A percentile compares a stretch with the other conserved stretches of the same genome.
phyloP scores from a whole-genome alignment of 768 basidiomycete species.

The Agrocybe pediades region DNA sequence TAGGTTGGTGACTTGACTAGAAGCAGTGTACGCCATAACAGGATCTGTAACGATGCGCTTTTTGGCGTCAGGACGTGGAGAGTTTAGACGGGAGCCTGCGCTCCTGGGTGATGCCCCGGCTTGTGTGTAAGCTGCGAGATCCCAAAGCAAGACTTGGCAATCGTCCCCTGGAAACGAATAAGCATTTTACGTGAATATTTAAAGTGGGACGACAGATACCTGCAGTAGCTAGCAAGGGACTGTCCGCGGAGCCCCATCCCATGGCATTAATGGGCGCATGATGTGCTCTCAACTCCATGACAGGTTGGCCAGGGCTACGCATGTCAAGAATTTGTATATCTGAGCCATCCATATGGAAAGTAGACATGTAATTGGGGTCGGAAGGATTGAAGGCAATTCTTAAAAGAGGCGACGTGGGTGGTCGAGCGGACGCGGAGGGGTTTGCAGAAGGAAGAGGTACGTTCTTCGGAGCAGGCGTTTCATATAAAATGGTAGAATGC shows the following conservation, averaged over 20 bases:
- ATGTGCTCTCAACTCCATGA: constrained; percentile 88
- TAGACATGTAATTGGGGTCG: constrained; percentile 94
- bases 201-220: constrained; percentile 48
- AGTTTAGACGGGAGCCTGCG: constrained; percentile 71
- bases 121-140: constrained; percentile 68
- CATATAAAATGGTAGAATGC: constrained; percentile 98
- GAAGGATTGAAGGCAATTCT: constrained; percentile 90
- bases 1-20: constrained; percentile 76
- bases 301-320: constrained; percentile 94
- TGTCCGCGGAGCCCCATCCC: constrained; percentile 87
- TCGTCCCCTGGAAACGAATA: constrained; percentile 77
- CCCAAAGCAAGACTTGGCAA: constrained; percentile 93
- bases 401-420: constrained; percentile 78
- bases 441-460: constrained; percentile 59
- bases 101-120: constrained; percentile 70
- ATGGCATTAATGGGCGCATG: constrained; percentile 81
- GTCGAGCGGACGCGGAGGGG: constrained; percentile 61
- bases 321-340: constrained; percentile 95
- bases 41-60: constrained; percentile 76
- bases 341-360: constrained; percentile 91
- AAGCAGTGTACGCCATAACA: constrained; percentile 81
- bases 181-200: background rate
- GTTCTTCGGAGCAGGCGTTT: constrained; percentile 82
- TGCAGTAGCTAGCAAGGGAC: constrained; percentile 84
- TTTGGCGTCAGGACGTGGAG: constrained; percentile 80